phyloP scores from a whole-genome alignment of 768 basidiomycete species.

The Chiua virens region DNA sequence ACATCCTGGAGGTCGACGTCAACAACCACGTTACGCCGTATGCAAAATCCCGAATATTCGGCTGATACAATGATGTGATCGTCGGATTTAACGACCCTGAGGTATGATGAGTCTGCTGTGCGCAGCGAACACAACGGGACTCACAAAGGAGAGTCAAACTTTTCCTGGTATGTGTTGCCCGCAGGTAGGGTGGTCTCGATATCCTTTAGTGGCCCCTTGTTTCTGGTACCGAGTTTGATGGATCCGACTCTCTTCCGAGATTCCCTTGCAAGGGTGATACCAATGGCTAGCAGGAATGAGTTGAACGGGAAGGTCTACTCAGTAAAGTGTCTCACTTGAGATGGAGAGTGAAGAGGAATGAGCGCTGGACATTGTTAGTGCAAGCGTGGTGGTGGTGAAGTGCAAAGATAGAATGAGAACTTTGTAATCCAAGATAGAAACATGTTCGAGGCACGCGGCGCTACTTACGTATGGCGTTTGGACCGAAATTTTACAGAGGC shows the following conservation, averaged over 20 bases:
- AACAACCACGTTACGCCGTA: not conserved
- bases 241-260: constrained; percentile 8
- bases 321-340: not conserved
- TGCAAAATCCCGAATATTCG: not conserved
- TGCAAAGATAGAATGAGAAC: no score
- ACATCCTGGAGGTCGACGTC: constrained; percentile 1
- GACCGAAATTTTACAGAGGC: no score
- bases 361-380: no score
- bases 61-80: constrained; percentile 1
- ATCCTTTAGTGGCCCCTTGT: not conserved
- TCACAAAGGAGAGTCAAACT: constrained; percentile 9
- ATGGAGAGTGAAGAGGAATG: not conserved
- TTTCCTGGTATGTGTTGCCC: not conserved
- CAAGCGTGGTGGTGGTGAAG: no score
- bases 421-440: no score
- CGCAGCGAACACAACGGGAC: not conserved
- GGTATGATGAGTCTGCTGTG: not conserved
- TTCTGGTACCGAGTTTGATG: constrained; percentile 1
- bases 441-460: no score
- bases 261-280: constrained; percentile 3
- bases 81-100: constrained; percentile 1
- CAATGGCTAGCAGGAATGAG: not conserved
- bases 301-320: not conserved
- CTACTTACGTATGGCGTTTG: no score
- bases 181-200: not conserved